phyloP scores from a whole-genome alignment of 345 rosid species.

The Citrus hindsii region DNA sequence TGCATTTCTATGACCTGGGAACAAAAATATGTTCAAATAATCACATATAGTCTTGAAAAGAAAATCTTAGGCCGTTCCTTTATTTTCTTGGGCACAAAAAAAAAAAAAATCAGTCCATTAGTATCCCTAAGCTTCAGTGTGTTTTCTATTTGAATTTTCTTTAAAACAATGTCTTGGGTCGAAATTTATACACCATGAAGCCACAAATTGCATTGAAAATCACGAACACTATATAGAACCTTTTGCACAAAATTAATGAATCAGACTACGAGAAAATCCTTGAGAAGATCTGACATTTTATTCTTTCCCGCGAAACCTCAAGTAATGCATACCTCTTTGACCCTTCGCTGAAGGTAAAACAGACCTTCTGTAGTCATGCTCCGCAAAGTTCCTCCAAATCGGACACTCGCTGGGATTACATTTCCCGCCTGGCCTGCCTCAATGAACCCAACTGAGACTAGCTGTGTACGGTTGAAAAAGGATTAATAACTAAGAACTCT shows the following conservation, averaged over 20 bases:
- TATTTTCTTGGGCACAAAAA: background rate
- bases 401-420: conserved; percentile 41
- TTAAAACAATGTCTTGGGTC: background rate
- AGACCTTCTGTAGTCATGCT: conserved; percentile 45
- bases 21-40: background rate
- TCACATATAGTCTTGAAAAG: background rate
- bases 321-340: conserved; percentile 35
- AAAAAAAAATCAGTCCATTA: background rate
- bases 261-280: background rate
- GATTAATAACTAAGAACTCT: background rate
- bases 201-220: too few species aligned
- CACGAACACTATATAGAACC: background rate
- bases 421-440: conserved; percentile 42
- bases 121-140: background rate
- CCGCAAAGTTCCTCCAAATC: conserved; percentile 48
- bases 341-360: conserved; percentile 33
- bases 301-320: background rate
- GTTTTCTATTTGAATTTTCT: background rate
- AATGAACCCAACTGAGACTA: conserved; percentile 36
- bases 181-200: too few species aligned
- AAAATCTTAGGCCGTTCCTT: background rate
- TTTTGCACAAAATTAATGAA: background rate
- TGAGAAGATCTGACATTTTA: background rate
- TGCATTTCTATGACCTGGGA: conserved; percentile 44
- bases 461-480: background rate